These are phyloP conservation scores for Helianthus tuberosus DNA, from an alignment of 129 eudicot species.

Conservation along the genomic window DNA sequence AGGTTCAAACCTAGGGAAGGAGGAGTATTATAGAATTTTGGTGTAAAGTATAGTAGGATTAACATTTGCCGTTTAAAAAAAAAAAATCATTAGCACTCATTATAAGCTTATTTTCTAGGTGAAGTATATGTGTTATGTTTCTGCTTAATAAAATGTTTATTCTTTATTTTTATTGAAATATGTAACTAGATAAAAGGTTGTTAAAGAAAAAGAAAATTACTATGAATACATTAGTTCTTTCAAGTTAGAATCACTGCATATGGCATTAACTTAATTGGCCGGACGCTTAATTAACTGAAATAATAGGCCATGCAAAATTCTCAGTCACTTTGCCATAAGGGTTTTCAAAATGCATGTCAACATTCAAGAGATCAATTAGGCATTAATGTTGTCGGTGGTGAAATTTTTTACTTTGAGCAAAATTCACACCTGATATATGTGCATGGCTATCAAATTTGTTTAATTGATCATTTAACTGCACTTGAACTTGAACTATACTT, in stretches of 20 bases:
- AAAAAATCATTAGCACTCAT: too few relatives aligned
- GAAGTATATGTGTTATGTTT: neutral
- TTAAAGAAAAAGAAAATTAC: neutral
- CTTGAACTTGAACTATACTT: neutral
- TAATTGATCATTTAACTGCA: too few relatives aligned
- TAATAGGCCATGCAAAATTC: neutral
- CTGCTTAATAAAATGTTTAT: neutral
- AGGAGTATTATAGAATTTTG: too few relatives aligned
- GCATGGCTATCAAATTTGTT: too few relatives aligned
- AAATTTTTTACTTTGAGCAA: neutral
- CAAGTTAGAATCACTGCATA: neutral
- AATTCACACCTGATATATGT: neutral
- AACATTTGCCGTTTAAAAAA: too few relatives aligned
- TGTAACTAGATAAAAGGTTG: neutral
- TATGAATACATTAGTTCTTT: neutral
- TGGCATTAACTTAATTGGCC: too few relatives aligned
- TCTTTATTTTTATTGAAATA: too few relatives aligned
- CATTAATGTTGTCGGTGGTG: neutral
- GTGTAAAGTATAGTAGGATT: too few relatives aligned
- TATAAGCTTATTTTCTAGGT: neutral
- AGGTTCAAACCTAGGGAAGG: too few relatives aligned
- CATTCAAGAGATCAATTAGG: neutral
- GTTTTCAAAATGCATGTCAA: neutral
- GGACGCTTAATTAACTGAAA: neutral
- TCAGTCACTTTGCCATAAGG: too few relatives aligned